Evolutionary conservation across 139 green algal species (phyloP), one percentile per base, ranked within the genome.

Genomic region (Picochlorum sp.): DNA sequence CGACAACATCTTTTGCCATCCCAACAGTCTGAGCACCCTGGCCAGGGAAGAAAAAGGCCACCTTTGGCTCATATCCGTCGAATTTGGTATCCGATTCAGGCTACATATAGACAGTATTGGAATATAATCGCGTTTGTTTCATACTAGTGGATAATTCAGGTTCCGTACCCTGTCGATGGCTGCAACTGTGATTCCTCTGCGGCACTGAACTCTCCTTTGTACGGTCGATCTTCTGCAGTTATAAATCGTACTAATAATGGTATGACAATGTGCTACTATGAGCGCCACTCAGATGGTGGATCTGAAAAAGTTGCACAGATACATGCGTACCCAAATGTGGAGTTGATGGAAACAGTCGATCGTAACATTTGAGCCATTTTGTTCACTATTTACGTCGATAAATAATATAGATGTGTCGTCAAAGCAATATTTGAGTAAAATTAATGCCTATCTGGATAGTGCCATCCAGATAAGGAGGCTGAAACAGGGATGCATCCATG

Each of bases 11-110:
- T 75, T 86, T 38, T 24, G 57, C 72, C 84, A 90, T 90, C 38
- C 83, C 84, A 41, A 90, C 83, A 23, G 62, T 68, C 72, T 89
- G 83, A 13, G 88, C 89, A 26, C 90, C 88, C 72, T 96, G 90
- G 20, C 94, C 94, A 11, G 94, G 94, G 76, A 99, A 99, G 64
- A 97, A 83, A 57, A 97, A 95, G 8, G 92, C 94, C 0, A 78
- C 78, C 13, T 72, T 90, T 41, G 88, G 84, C 64, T 82, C 88
- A 79, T 95, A 96, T 60, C 87, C 76, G 0, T 79, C 84, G 75
- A 97, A 95, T 65, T 86, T 83, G 41, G 73, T 76, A 67, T 96
- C 88, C 4, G 73, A 54, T 14, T 37, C 47, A 45, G 61, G 54
- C 69, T 80, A 51, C 30, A 61, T 56, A 21, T 38, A 24, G 10